phyloP scores from a whole-genome alignment of 148 eudicot genomes.

The Rhododendron griersonianum region DNA sequence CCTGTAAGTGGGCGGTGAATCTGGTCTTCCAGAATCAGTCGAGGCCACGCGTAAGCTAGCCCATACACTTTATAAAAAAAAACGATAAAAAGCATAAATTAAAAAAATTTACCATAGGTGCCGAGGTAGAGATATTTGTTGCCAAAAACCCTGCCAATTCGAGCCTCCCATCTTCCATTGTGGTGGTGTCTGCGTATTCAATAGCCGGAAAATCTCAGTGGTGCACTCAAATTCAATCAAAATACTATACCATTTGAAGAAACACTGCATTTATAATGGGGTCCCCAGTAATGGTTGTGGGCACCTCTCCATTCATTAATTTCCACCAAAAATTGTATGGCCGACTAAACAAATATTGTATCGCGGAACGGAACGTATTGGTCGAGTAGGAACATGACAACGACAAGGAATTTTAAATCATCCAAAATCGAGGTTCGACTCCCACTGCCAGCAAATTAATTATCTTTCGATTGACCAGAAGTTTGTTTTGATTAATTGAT shows the following conservation, averaged over 20 bases:
- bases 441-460: neutral
- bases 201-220: slow-evolving; percentile 3
- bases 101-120: slow-evolving; percentile 51
- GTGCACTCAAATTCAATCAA: neutral
- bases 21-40: neutral
- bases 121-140: slow-evolving; percentile 93
- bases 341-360: no score
- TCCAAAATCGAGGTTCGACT: neutral
- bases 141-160: slow-evolving; percentile 90
- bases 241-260: neutral
- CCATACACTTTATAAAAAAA: neutral
- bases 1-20: neutral
- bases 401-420: no score
- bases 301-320: neutral
- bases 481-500: no score
- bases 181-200: slow-evolving; percentile 66
- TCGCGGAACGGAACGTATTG: no score
- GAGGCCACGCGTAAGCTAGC: no score
- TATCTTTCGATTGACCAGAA: no score
- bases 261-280: neutral
- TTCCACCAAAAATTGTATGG: neutral
- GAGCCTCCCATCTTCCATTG: slow-evolving; percentile 98
- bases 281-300: neutral
- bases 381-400: no score
- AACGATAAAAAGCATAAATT: no score